Conservation (phyloP, 129 eudicot genomes). For the Logfia minima region DNA sequence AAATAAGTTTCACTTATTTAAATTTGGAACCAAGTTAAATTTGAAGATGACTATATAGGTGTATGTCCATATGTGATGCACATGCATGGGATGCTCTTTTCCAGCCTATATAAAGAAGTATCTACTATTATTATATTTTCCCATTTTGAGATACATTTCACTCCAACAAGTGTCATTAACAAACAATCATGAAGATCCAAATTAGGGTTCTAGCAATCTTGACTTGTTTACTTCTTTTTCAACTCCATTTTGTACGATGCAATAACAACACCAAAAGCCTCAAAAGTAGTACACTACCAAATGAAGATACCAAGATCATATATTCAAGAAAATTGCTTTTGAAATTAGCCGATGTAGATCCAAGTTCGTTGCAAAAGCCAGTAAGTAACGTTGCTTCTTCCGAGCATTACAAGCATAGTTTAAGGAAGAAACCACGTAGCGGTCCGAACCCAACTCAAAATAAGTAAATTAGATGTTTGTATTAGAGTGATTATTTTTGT, state of each 20-base stretch:
- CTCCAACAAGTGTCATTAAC: constrained; percentile 10
- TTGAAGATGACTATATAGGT: background rate
- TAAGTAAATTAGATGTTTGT: constrained; percentile 20
- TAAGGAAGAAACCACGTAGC: constrained; percentile 41
- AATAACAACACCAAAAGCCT: constrained; percentile 2
- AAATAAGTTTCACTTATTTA: too few relatives aligned
- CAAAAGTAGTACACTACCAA: constrained; percentile 7
- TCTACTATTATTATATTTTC: constrained; percentile 13
- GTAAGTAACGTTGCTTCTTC: background rate
- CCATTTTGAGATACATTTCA: constrained; percentile 29
- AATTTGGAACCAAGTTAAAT: background rate
- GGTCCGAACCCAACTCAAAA: constrained; percentile 43
- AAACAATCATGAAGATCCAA: constrained; percentile 30
- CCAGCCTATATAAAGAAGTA: constrained; percentile 21
- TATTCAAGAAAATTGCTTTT: constrained; percentile 33
- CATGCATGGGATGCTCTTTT: constrained; percentile 28
- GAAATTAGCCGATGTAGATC: constrained; percentile 12
- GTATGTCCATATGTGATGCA: constrained; percentile 2
- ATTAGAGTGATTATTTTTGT: constrained; percentile 1
- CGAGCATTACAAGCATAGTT: constrained; percentile 20
- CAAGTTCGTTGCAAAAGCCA: constrained; percentile 21
- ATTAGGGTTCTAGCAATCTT: constrained; percentile 26
- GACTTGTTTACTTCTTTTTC: constrained; percentile 30
- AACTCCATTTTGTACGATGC: constrained; percentile 18
- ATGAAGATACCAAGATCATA: constrained; percentile 22